phyloP scores from a whole-genome alignment of 352 stramenopile species.

The Aphanomyces euteiches region DNA sequence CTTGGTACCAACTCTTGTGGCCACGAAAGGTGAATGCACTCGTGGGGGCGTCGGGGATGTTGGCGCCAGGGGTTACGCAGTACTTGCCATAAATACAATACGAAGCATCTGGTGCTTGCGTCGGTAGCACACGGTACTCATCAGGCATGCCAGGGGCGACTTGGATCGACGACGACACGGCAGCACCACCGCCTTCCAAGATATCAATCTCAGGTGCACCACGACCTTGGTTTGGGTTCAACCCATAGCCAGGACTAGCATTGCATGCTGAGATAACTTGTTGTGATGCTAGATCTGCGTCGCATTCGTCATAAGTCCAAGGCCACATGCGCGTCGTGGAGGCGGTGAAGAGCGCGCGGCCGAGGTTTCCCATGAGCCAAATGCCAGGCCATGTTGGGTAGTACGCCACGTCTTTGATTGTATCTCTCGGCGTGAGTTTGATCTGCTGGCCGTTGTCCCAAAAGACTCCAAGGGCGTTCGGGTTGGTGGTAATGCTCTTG shows the following conservation, averaged over 20 bases:
- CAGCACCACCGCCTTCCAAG: slow-evolving; percentile 75
- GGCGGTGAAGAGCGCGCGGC: slow-evolving; percentile 90
- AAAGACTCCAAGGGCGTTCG: not conserved
- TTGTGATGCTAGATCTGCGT: slow-evolving; percentile 60
- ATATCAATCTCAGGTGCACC: slow-evolving; percentile 94
- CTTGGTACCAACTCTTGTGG: slow-evolving; percentile 64
- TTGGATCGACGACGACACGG: slow-evolving; percentile 88
- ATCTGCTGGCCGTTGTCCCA: slow-evolving; percentile 28
- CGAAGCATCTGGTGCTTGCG: not conserved
- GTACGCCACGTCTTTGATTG: slow-evolving; percentile 33
- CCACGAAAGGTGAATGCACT: slow-evolving; percentile 39
- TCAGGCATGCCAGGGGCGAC: slow-evolving; percentile 63
- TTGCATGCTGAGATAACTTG: slow-evolving; percentile 86
- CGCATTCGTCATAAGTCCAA: slow-evolving; percentile 92
- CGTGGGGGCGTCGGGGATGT: slow-evolving; percentile 51
- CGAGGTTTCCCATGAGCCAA: slow-evolving; percentile 95
- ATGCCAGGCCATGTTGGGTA: slow-evolving; percentile 91
- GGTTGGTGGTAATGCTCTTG: slow-evolving; percentile 34
- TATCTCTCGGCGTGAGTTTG: slow-evolving; percentile 10
- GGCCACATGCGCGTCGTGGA: slow-evolving; percentile 94
- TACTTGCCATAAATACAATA: slow-evolving; percentile 36
- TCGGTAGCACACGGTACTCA: slow-evolving; percentile 41
- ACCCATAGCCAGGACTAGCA: slow-evolving; percentile 77
- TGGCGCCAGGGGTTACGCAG: slow-evolving; percentile 51
- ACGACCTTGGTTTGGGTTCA: slow-evolving; percentile 79